phyloP scores from a whole-genome alignment of 352 stramenopile genomes.

The Phytopythium boreale region DNA sequence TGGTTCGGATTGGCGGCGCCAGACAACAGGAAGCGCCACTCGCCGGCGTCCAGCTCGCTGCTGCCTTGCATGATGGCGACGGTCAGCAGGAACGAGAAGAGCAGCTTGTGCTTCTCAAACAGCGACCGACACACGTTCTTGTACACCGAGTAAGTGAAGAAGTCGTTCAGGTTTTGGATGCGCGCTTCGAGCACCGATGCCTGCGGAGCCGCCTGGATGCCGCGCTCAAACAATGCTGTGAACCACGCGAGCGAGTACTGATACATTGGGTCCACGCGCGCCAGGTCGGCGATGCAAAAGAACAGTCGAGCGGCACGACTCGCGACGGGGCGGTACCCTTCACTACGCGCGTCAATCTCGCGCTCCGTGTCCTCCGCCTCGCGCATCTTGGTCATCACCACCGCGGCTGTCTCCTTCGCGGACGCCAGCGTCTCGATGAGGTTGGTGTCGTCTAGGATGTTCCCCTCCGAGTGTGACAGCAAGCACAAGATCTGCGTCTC shows the following conservation, averaged over 20 bases:
- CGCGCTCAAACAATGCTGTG: conserved; percentile 88
- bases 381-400: conserved; percentile 88
- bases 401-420: conserved; percentile 74
- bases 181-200: conserved; percentile 84
- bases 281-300: conserved; percentile 91
- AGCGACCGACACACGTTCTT: conserved; percentile 92
- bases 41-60: conserved; percentile 68
- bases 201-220: conserved; percentile 77
- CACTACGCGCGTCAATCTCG: conserved; percentile 85
- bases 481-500: conserved; percentile 92
- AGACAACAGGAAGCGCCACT: conserved; percentile 91
- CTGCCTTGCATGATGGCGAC: conserved; percentile 90
- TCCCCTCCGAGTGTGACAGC: conserved; percentile 89
- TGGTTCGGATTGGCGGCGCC: conserved; percentile 48
- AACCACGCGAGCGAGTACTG: conserved; percentile 95
- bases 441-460: conserved; percentile 92
- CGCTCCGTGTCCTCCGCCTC: conserved; percentile 90
- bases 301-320: conserved; percentile 90
- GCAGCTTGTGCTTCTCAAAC: conserved; percentile 93
- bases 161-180: conserved; percentile 89
- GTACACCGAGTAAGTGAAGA: conserved; percentile 92
- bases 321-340: conserved; percentile 86
- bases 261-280: conserved; percentile 92
- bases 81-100: conserved; percentile 93
- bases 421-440: conserved; percentile 89